These are phyloP conservation scores for Candolleomyces efflorescens DNA, from an alignment of 768 basidiomycete genomes.

Conservation along the genomic window DNA sequence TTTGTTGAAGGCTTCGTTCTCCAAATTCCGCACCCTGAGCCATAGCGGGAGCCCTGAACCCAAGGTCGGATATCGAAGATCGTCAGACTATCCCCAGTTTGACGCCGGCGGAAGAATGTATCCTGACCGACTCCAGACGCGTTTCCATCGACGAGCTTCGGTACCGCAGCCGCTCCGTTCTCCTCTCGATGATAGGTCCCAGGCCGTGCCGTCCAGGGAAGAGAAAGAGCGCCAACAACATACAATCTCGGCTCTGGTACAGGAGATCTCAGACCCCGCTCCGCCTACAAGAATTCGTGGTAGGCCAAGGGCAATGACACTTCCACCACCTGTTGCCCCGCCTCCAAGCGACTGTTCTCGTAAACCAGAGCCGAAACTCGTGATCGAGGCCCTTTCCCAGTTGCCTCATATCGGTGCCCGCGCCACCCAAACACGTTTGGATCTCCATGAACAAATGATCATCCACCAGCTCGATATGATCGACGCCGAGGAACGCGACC, in stretches of 20 bases:
- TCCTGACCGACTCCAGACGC: neutral
- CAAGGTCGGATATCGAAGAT: neutral
- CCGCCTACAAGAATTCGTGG: too few relatives aligned
- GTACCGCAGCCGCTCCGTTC: neutral
- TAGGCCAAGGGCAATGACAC: neutral
- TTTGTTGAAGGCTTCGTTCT: neutral
- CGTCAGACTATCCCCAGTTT: neutral
- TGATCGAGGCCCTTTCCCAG: constrained; percentile 14
- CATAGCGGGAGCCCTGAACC: neutral
- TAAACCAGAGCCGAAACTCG: constrained; percentile 18
- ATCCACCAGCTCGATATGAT: constrained; percentile 19
- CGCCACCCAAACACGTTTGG: constrained; percentile 10
- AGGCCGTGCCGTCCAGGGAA: neutral
- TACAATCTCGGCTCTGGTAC: neutral
- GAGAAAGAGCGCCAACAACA: neutral
- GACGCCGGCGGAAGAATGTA: neutral
- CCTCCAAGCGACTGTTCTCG: constrained; percentile 2
- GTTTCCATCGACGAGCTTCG: neutral
- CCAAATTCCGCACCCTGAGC: constrained; percentile 9
- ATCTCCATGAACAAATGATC: constrained; percentile 16
- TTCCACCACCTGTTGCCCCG: neutral
- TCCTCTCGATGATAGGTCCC: neutral
- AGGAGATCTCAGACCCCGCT: neutral
- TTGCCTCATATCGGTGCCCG: constrained; percentile 8
- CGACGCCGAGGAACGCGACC: constrained; percentile 16